phyloP scores from a whole-genome alignment of 2,329 filamentous ascomycete genomes.

The Thielaviopsis musarum region DNA sequence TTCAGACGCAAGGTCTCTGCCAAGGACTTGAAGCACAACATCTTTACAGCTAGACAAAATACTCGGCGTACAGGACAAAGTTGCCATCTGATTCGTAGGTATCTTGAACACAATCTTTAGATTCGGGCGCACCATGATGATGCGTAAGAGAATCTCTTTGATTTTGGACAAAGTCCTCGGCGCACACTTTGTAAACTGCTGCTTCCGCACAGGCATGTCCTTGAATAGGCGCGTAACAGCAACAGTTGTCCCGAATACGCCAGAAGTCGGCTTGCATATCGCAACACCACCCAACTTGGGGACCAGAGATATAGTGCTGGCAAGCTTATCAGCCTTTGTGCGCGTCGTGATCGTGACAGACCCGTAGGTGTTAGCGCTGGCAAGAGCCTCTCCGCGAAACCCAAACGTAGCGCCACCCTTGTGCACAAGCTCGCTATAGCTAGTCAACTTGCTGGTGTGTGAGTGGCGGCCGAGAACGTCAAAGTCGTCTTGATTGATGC shows the following conservation, averaged over 20 bases:
- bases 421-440: constrained; percentile 42
- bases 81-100: constrained; percentile 31
- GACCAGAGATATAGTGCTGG: constrained; percentile 29
- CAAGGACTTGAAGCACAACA: constrained; percentile 44
- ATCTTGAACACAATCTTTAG: constrained; percentile 45
- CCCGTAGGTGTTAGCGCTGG: constrained; percentile 44
- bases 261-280: constrained; percentile 24
- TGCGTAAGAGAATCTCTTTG: constrained; percentile 42
- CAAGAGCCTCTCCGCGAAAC: constrained; percentile 60
- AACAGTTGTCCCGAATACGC: constrained; percentile 54
- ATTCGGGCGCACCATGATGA: constrained; percentile 48
- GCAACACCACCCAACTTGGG: constrained; percentile 19
- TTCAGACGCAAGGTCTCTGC: constrained; percentile 35
- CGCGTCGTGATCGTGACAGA: constrained; percentile 46
- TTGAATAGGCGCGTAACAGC: constrained; percentile 42
- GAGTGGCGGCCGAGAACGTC: constrained; percentile 44
- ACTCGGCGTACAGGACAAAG: constrained; percentile 47
- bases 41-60: constrained; percentile 31
- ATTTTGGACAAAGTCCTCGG: constrained; percentile 39
- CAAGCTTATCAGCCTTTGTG: constrained; percentile 42
- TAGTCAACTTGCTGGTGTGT: constrained; percentile 56
- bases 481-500: constrained; percentile 47
- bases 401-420: constrained; percentile 47
- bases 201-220: constrained; percentile 44
- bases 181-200: constrained; percentile 39